Evolutionary conservation across 2,329 filamentous ascomycete genomes (phyloP).

Genomic region (Dryadomyces quercivorus): DNA sequence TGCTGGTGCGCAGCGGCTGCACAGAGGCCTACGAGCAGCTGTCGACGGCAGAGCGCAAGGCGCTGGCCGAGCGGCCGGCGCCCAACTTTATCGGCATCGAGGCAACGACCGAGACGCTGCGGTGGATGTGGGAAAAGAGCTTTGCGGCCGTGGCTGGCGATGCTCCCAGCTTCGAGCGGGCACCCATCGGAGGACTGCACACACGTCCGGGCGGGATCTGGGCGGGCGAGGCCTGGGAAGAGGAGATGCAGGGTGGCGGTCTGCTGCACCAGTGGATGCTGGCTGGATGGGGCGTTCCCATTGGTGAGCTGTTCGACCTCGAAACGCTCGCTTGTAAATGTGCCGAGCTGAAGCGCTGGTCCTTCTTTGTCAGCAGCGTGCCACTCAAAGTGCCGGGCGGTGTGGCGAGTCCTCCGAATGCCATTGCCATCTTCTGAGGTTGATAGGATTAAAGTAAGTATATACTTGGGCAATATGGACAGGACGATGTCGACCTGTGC

Average conservation of each 20-base stretch:
- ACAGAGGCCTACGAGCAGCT: slow-evolving; percentile 19
- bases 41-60: slow-evolving; percentile 12
- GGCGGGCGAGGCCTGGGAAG: slow-evolving; percentile 8
- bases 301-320: slow-evolving; percentile 36
- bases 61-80: slow-evolving; percentile 19
- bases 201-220: slow-evolving; percentile 4
- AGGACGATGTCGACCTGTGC: too few species aligned
- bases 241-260: slow-evolving; percentile 15
- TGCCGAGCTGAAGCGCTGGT: slow-evolving; percentile 19
- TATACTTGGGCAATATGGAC: too few species aligned
- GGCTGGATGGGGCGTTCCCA: slow-evolving; percentile 38
- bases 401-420: slow-evolving; percentile 26
- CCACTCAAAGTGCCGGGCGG: slow-evolving; percentile 23
- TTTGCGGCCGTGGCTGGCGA: slow-evolving; percentile 33
- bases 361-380: slow-evolving; percentile 28
- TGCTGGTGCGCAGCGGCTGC: slow-evolving; percentile 26
- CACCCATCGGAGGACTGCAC: slow-evolving; percentile 18
- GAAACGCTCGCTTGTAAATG: slow-evolving; percentile 25
- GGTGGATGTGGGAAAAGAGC: slow-evolving; percentile 32
- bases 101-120: slow-evolving; percentile 19
- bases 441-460: too few species aligned
- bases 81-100: slow-evolving; percentile 25
- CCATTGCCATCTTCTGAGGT: slow-evolving; percentile 23
- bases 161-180: slow-evolving; percentile 29
- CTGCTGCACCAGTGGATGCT: slow-evolving; percentile 27